phyloP scores from a whole-genome alignment of 306 rosid species.

The Sphenostylis stenocarpa region DNA sequence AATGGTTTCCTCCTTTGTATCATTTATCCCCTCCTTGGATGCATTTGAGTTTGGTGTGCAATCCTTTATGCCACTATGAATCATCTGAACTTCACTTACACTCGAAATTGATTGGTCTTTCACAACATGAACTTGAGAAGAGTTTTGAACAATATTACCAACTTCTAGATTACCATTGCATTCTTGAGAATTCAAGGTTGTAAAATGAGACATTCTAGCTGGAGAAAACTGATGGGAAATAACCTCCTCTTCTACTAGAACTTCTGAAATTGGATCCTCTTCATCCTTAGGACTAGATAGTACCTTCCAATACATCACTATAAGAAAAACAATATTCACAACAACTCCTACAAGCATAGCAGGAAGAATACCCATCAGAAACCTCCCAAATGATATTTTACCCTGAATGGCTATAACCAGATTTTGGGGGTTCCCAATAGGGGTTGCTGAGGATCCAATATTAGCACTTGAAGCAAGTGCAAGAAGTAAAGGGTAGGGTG shows the following conservation, averaged over 20 bases:
- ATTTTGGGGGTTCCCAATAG: slow-evolving; percentile 93
- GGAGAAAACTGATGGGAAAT: slow-evolving; percentile 81
- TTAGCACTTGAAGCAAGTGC: slow-evolving; percentile 95
- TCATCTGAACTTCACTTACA: slow-evolving; percentile 51
- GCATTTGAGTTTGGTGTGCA: slow-evolving; percentile 40
- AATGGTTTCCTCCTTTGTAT: slow-evolving; percentile 41
- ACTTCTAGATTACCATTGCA: slow-evolving; percentile 41
- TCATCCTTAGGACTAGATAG: slow-evolving; percentile 58
- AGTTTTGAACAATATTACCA: slow-evolving; percentile 23
- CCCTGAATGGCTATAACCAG: slow-evolving; percentile 79
- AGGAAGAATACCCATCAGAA: slow-evolving; percentile 67
- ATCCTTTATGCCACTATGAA: slow-evolving; percentile 33
- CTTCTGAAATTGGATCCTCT: slow-evolving; percentile 55
- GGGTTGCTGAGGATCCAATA: slow-evolving; percentile 89
- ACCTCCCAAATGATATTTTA: slow-evolving; percentile 65
- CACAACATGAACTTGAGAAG: slow-evolving; percentile 46
- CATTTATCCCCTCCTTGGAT: slow-evolving; percentile 48
- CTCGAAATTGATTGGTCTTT: slow-evolving; percentile 13
- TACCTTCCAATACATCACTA: slow-evolving; percentile 61
- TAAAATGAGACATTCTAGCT: slow-evolving; percentile 63
- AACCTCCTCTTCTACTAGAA: slow-evolving; percentile 53
- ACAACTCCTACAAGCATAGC: slow-evolving; percentile 72
- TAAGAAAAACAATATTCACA: slow-evolving; percentile 60
- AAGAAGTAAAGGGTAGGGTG: slow-evolving; percentile 87
- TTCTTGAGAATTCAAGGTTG: slow-evolving; percentile 59